Evolutionary conservation across 352 stramenopile genomes (phyloP).

Genomic region (Phytophthora aleatoria): DNA sequence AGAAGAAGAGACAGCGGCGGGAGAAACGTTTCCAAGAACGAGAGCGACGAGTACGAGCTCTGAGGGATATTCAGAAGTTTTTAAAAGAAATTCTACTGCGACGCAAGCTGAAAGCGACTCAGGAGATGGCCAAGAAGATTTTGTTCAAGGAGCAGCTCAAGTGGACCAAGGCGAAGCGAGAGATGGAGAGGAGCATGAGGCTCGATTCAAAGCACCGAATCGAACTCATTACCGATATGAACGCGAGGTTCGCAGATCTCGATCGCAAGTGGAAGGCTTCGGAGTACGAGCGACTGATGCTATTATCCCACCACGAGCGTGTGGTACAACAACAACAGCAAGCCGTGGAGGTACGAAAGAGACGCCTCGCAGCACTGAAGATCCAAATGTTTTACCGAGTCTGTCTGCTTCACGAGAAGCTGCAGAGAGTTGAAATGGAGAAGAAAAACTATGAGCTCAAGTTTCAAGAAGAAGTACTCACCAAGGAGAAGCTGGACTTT

Average conservation of each 20-base stretch:
- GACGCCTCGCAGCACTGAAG: conserved; percentile 38
- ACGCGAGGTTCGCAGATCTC: conserved; percentile 41
- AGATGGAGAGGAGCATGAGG: conserved; percentile 46
- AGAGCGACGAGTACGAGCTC: conserved; percentile 29
- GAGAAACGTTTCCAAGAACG: conserved; percentile 20
- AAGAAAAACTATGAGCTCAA: conserved; percentile 22
- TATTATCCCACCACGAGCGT: conserved; percentile 37
- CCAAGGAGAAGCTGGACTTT: conserved; percentile 26
- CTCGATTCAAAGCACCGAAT: conserved; percentile 41
- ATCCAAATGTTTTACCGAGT: conserved; percentile 46
- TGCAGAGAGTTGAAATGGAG: conserved; percentile 25
- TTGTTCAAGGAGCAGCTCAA: conserved; percentile 51
- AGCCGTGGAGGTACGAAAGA: conserved; percentile 27
- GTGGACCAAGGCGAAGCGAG: conserved; percentile 50
- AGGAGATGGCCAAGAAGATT: conserved; percentile 40
- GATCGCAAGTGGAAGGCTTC: conserved; percentile 46
- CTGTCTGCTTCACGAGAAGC: conserved; percentile 34
- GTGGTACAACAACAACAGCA: conserved; percentile 39
- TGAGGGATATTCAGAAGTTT: conserved; percentile 47
- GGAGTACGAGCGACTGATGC: conserved; percentile 30
- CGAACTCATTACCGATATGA: conserved; percentile 40
- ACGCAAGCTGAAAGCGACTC: conserved; percentile 34
- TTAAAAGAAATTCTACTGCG: conserved; percentile 51
- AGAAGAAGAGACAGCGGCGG: conserved; percentile 13
- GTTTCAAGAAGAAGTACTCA: conserved; percentile 16